Evolutionary conservation across 495 filamentous ascomycete species (phyloP), one percentile per base, ranked within the genome.

Genomic region (Filosporella fistucella): DNA sequence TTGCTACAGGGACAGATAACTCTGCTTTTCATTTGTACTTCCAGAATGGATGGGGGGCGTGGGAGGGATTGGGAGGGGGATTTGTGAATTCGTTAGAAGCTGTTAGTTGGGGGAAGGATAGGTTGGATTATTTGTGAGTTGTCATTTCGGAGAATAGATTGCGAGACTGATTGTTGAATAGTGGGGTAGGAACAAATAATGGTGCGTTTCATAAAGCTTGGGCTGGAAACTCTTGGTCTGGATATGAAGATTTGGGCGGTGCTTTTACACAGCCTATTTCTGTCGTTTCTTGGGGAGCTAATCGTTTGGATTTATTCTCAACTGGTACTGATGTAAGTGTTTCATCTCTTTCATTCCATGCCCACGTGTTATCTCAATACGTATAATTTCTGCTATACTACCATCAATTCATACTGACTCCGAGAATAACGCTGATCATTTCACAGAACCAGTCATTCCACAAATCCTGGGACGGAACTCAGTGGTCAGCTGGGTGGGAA

Each of bases 241-340:
- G 56, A 49, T 45, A 49, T 25, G 16, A 30, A n/a, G 8, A 8
- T 29, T 61, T 68, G 5, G 57, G 60, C 4, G 55, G 52, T 11
- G 11, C 13, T 10, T 42, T 64, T 7, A 46, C 38, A 16, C 35
- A 34, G 8, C 34, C 48, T n/a, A 59, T 56, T 17, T 42, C 44
- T 8, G 49, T 55, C 7, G 51, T 62, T 3, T 56, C 58, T 12
- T 65, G 64, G 63, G 55, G 52, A 1, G 33, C 54, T 11, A 60
- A 63, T 24, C 56, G 61, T n/a, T 37, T 52, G 1, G 48, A 59
- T 34, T 22, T 52, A 24, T 62, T 59, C 40, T 60, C 20, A 1
- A 30, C 54, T 5, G 57, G 59, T 0, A 55, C n/a, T n/a, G n/a
- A n/a, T 40, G 21, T 40, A n/a, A n/a, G n/a, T n/a, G n/a, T n/a